These are phyloP conservation scores for Sugiyamaella chiloensis DNA, from an alignment of 805 yeast genomes.

Conservation along the genomic window DNA sequence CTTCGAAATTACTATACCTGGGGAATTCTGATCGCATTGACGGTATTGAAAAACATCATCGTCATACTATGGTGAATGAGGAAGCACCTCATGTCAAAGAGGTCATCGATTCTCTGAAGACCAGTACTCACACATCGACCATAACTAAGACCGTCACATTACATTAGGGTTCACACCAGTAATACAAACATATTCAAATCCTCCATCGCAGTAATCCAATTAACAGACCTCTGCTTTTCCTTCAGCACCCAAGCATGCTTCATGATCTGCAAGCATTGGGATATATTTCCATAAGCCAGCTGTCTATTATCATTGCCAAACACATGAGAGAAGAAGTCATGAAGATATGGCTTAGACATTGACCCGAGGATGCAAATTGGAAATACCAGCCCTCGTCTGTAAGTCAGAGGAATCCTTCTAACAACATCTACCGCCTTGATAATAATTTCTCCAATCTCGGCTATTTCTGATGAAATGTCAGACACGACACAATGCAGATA, in stretches of 20 bases:
- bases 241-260: constrained; percentile 8
- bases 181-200: constrained; percentile 8
- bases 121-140: no score
- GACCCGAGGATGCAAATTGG: constrained; percentile 14
- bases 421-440: constrained; percentile 1
- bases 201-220: constrained; percentile 10
- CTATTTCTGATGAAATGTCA: constrained; percentile 9
- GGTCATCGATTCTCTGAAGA: no score
- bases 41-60: no score
- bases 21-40: no score
- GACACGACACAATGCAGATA: constrained; percentile 14
- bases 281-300: constrained; percentile 6
- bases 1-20: no score
- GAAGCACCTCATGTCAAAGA: no score
- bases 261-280: constrained; percentile 1
- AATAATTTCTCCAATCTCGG: constrained; percentile 10
- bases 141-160: no score
- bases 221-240: not conserved
- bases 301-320: not conserved
- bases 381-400: constrained; percentile 13
- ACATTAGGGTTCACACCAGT: constrained; percentile 10
- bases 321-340: not conserved
- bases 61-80: no score
- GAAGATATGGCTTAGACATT: constrained; percentile 4
- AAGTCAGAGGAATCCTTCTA: constrained; percentile 3